A percentile compares a stretch with the other conserved stretches of the same genome.
These are phyloP conservation scores for Corchorus capsularis DNA, from an alignment of 345 rosid genomes.

Conservation along the genomic window DNA sequence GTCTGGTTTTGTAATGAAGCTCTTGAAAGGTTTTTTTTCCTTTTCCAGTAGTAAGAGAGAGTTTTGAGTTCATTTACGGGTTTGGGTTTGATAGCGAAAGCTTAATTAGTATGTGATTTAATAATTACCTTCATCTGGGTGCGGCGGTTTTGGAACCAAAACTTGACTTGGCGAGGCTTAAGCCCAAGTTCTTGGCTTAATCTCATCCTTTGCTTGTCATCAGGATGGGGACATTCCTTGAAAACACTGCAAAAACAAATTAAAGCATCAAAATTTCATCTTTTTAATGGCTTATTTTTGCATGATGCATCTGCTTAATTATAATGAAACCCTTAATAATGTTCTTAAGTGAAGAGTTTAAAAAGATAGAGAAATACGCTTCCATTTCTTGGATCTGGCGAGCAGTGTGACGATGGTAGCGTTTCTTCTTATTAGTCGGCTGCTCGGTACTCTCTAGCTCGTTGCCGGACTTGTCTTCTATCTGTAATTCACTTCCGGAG, in stretches of 20 bases:
- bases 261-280: neutral
- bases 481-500: constrained; percentile 85
- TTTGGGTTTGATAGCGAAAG: neutral
- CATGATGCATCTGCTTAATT: neutral
- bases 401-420: constrained; percentile 88
- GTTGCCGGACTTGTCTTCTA: constrained; percentile 68
- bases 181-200: constrained; percentile 92
- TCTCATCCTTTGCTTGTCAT: constrained; percentile 85
- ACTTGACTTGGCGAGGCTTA: constrained; percentile 95
- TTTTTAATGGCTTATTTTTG: neutral
- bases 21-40: neutral
- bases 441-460: constrained; percentile 55
- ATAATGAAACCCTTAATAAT: neutral
- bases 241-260: constrained; percentile 59
- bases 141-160: constrained; percentile 98
- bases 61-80: neutral
- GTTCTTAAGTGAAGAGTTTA: neutral
- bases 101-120: neutral
- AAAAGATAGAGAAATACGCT: constrained; percentile 49
- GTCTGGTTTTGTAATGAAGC: constrained; percentile 6
- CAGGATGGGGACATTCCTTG: constrained; percentile 95
- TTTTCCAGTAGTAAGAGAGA: constrained; percentile 4
- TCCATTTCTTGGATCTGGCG: constrained; percentile 98
- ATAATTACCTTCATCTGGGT: constrained; percentile 87
- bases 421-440: constrained; percentile 80